Conservation (phyloP, 2,329 filamentous ascomycete genomes). For the Exutisphaerella laricina region DNA sequence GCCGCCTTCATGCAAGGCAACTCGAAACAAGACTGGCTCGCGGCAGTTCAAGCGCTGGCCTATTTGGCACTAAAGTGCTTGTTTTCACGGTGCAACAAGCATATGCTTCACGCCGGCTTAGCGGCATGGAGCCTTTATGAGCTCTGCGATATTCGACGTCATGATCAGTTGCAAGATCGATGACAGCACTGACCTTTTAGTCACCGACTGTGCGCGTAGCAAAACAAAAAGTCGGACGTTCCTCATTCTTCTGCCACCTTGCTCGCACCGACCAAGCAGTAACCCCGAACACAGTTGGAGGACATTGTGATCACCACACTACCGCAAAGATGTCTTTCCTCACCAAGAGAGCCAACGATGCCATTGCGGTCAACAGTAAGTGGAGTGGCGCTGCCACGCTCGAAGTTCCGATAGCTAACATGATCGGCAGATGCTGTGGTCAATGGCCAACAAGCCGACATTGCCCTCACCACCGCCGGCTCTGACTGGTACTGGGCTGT, state of each 20-base stretch:
- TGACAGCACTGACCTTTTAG: background rate
- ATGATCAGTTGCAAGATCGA: background rate
- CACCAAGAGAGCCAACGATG: background rate
- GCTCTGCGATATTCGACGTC: background rate
- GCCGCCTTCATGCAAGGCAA: background rate
- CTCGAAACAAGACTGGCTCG: background rate
- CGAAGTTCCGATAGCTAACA: background rate
- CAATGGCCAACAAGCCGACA: constrained; percentile 45
- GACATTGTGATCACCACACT: background rate
- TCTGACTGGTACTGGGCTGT: constrained; percentile 61
- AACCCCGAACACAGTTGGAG: background rate
- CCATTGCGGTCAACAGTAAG: constrained; percentile 1
- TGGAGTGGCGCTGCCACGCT: background rate
- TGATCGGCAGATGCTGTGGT: constrained; percentile 36
- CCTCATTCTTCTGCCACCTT: background rate
- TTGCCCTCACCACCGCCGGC: constrained; percentile 54
- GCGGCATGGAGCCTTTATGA: background rate
- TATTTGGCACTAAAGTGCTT: background rate
- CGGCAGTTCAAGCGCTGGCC: background rate
- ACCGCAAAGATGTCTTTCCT: background rate
- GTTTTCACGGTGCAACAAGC: constrained; percentile 1
- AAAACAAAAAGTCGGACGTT: background rate
- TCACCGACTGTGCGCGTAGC: background rate
- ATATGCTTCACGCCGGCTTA: too few relatives aligned
- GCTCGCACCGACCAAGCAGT: background rate